phyloP scores from a whole-genome alignment of 1,284 basidiomycete species.

The Moesziomyces antarcticus region DNA sequence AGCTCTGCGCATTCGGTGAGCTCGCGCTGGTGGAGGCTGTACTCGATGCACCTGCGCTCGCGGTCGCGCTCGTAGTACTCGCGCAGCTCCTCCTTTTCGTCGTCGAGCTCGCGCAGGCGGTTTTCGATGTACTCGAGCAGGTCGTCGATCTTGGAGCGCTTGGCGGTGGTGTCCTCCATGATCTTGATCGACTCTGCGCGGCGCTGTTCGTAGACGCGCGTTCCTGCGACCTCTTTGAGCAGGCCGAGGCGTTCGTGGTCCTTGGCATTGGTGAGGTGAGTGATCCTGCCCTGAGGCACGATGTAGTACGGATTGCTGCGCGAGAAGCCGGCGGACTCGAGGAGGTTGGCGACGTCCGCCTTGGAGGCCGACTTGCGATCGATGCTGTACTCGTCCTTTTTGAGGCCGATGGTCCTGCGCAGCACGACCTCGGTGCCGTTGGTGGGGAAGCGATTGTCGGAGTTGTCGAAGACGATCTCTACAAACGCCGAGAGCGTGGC shows the following conservation, averaged over 20 bases:
- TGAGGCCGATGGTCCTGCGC: constrained; percentile 84
- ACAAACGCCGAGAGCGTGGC: constrained; percentile 92
- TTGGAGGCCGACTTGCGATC: constrained; percentile 95
- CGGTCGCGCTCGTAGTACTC: constrained; percentile 96
- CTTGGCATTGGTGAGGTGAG: constrained; percentile 94
- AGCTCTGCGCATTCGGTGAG: constrained; percentile 86
- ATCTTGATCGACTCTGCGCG: constrained; percentile 90
- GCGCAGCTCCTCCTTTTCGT: constrained; percentile 96
- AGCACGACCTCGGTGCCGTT: constrained; percentile 62
- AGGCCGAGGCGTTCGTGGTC: constrained; percentile 92
- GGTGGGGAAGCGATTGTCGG: constrained; percentile 80
- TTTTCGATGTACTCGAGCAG: constrained; percentile 90
- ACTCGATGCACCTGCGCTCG: constrained; percentile 93
- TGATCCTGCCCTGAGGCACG: constrained; percentile 98
- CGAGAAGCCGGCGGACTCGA: constrained; percentile 84
- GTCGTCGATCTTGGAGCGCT: constrained; percentile 89
- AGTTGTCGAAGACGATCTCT: constrained; percentile 70
- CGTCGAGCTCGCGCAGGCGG: constrained; percentile 88
- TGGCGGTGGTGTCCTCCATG: constrained; percentile 96
- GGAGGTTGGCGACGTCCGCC: constrained; percentile 84
- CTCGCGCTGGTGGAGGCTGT: constrained; percentile 90
- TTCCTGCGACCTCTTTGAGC: constrained; percentile 97
- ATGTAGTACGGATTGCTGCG: constrained; percentile 99
- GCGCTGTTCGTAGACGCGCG: constrained; percentile 96
- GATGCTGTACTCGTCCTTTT: constrained; percentile 98